Conservation (phyloP, 805 yeast genomes). For the Jamesozyma spencerorum region DNA sequence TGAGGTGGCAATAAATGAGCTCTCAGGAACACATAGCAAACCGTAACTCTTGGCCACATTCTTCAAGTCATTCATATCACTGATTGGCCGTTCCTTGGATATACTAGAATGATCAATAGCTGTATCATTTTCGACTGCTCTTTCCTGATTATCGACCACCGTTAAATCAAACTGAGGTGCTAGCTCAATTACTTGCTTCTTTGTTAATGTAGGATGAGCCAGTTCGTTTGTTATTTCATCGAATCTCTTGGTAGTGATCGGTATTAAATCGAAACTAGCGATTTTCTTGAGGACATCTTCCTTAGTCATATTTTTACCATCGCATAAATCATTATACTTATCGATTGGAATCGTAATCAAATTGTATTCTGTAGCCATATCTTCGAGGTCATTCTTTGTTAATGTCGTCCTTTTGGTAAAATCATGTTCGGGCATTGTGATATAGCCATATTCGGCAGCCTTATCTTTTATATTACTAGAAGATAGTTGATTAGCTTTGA, state of each 20-base stretch:
- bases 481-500: slow-evolving; percentile 6
- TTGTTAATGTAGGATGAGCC: slow-evolving; percentile 22
- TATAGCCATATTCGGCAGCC: slow-evolving; percentile 14
- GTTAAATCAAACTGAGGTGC: slow-evolving; percentile 20
- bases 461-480: slow-evolving; percentile 12
- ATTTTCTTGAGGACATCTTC: slow-evolving; percentile 13
- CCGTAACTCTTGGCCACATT: slow-evolving; percentile 39
- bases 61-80: slow-evolving; percentile 23
- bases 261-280: slow-evolving; percentile 11
- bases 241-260: slow-evolving; percentile 31
- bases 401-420: slow-evolving; percentile 3
- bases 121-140: slow-evolving; percentile 4
- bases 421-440: slow-evolving; percentile 11
- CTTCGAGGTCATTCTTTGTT: background rate
- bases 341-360: slow-evolving; percentile 8
- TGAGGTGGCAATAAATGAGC: slow-evolving; percentile 56
- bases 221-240: slow-evolving; percentile 23
- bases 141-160: slow-evolving; percentile 1
- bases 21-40: slow-evolving; percentile 46
- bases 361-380: slow-evolving; percentile 12
- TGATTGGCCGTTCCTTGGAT: slow-evolving; percentile 6
- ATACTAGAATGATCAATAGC: slow-evolving; percentile 7
- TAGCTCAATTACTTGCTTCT: slow-evolving; percentile 14
- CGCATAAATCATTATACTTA: slow-evolving; percentile 1
- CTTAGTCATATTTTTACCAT: slow-evolving; percentile 1